Conservation (phyloP, 2,329 filamentous ascomycete species). For the Exophiala oligosperma region DNA sequence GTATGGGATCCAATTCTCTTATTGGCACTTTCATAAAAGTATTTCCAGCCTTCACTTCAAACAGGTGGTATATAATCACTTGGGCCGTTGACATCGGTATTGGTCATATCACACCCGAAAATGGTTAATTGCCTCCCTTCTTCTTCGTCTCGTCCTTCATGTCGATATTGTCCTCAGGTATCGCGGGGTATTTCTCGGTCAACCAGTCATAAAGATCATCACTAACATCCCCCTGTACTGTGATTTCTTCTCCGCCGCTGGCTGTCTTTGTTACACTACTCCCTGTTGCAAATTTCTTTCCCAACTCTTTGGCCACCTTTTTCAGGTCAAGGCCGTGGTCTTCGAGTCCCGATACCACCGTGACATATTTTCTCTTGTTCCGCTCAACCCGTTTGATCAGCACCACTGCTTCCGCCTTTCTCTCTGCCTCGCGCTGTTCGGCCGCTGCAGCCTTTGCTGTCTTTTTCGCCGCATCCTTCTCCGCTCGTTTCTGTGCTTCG, state of each 20-base stretch:
- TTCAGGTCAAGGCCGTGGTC: conserved; percentile 90
- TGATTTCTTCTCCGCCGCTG: conserved; percentile 89
- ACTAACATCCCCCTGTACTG: conserved; percentile 94
- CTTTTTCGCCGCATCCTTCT: conserved; percentile 96
- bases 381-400: conserved; percentile 96
- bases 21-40: no score
- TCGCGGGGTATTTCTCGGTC: conserved; percentile 76
- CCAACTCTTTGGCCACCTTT: conserved; percentile 93
- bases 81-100: no score
- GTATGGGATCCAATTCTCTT: no score
- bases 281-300: conserved; percentile 97
- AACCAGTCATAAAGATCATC: conserved; percentile 93
- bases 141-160: conserved; percentile 98
- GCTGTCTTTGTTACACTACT: conserved; percentile 87
- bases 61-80: no score
- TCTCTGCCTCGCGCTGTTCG: conserved; percentile 79
- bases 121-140: conserved; percentile 34
- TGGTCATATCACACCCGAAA: no score
- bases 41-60: no score
- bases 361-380: conserved; percentile 97
- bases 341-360: conserved; percentile 86
- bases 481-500: conserved; percentile 89
- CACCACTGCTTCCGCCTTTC: conserved; percentile 78
- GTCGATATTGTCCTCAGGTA: conserved; percentile 94
- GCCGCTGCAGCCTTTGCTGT: conserved; percentile 87